Conservation (phyloP, 2,329 filamentous ascomycete species). For the Fusarium praegraminearum region DNA sequence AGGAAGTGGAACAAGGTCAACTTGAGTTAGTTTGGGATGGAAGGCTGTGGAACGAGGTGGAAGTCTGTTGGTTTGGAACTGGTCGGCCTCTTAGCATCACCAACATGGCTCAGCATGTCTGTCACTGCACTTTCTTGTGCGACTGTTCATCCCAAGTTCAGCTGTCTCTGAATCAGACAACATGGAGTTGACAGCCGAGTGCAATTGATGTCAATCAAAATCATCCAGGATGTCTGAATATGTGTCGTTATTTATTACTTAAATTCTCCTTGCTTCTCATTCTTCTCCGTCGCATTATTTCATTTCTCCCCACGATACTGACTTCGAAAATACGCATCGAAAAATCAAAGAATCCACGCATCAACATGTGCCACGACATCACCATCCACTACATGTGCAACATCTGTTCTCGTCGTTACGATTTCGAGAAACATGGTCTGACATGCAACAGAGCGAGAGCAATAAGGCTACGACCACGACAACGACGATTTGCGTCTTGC, state of each 20-base stretch:
- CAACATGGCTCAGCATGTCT: neutral
- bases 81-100: neutral
- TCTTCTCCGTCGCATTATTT: too few relatives aligned
- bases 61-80: neutral
- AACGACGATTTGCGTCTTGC: neutral
- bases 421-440: conserved; percentile 22
- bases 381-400: conserved; percentile 17
- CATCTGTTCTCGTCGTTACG: neutral
- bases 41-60: neutral
- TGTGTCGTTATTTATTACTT: neutral
- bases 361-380: conserved; percentile 16
- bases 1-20: conserved; percentile 23
- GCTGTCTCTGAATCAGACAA: neutral
- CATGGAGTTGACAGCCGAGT: neutral
- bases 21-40: neutral
- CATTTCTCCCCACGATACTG: neutral
- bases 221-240: neutral
- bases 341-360: neutral
- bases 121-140: neutral
- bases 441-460: neutral
- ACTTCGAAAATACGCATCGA: too few relatives aligned
- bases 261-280: too few relatives aligned
- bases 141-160: neutral
- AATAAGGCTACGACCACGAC: neutral
- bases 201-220: neutral